Conservation (phyloP, 495 filamentous ascomycete species). For the Xylaria cubensis region DNA sequence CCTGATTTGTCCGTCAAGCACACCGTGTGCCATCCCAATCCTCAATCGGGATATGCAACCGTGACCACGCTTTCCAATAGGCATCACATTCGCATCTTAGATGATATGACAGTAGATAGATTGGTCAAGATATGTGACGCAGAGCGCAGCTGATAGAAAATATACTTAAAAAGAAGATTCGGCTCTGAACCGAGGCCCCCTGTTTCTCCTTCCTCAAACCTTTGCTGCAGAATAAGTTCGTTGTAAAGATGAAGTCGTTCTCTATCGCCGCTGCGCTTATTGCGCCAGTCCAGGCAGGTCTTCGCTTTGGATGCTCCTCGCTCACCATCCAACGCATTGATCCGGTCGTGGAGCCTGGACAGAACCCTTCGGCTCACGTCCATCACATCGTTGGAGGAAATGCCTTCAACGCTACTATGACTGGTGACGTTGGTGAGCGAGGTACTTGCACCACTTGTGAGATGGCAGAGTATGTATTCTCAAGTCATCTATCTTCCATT, state of each 20-base stretch:
- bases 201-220: slow-evolving; percentile 30
- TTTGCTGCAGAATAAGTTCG: slow-evolving; percentile 28
- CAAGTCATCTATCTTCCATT: neutral
- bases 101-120: neutral
- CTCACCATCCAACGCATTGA: slow-evolving; percentile 56
- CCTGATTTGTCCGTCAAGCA: slow-evolving; percentile 25
- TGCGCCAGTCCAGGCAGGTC: slow-evolving; percentile 49
- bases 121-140: neutral
- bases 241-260: slow-evolving; percentile 53
- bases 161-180: slow-evolving; percentile 16
- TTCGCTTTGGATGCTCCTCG: slow-evolving; percentile 56
- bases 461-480: slow-evolving; percentile 41
- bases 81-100: slow-evolving; percentile 12
- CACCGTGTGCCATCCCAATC: slow-evolving; percentile 14
- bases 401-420: slow-evolving; percentile 57
- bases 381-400: slow-evolving; percentile 59
- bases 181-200: slow-evolving; percentile 17
- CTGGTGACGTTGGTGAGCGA: slow-evolving; percentile 49
- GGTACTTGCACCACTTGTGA: slow-evolving; percentile 54
- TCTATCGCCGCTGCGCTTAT: slow-evolving; percentile 44
- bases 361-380: slow-evolving; percentile 51
- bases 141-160: neutral
- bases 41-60: slow-evolving; percentile 20
- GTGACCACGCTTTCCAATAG: slow-evolving; percentile 21
- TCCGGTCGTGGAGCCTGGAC: slow-evolving; percentile 55